Percentiles rank a stretch among this genome's conserved stretches.
These are phyloP conservation scores for Phalaenopsis equestris DNA, from an alignment of 106 monocot species.

Conservation along the genomic window DNA sequence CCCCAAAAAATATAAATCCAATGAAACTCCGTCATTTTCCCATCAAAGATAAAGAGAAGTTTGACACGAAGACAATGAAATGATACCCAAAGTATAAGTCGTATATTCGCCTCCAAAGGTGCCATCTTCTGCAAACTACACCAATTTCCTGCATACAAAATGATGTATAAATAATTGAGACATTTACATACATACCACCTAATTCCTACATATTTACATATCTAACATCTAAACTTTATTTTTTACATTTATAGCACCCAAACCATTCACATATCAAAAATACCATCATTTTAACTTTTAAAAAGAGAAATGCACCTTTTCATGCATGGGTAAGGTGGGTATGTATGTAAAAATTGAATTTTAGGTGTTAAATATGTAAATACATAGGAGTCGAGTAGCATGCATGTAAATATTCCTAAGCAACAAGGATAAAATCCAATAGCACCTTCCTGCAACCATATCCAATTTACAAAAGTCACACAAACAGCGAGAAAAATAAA, in stretches of 20 bases:
- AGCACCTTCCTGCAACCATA: not conserved
- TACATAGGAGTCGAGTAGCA: no score
- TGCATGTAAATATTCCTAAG: no score
- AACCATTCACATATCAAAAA: no score
- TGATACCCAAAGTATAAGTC: constrained; percentile 85
- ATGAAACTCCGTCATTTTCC: not conserved
- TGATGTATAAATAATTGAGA: not conserved
- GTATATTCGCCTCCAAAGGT: constrained; percentile 94
- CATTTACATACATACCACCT: no score
- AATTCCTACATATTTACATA: no score
- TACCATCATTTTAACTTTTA: no score
- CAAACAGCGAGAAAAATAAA: not conserved
- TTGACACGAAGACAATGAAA: not conserved
- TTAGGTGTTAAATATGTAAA: no score
- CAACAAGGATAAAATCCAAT: not conserved
- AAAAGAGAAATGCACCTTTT: no score
- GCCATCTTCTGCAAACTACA: constrained; percentile 93
- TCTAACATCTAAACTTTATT: no score
- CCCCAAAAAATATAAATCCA: not conserved
- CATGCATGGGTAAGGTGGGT: no score
- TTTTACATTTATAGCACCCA: no score
- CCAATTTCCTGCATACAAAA: constrained; percentile 62
- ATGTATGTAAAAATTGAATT: no score
- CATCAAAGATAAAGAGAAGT: not conserved
- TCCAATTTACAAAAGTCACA: not conserved